Base-by-base conservation (phyloP, 345 rosid species). In the Combretum micranthum region DNA sequence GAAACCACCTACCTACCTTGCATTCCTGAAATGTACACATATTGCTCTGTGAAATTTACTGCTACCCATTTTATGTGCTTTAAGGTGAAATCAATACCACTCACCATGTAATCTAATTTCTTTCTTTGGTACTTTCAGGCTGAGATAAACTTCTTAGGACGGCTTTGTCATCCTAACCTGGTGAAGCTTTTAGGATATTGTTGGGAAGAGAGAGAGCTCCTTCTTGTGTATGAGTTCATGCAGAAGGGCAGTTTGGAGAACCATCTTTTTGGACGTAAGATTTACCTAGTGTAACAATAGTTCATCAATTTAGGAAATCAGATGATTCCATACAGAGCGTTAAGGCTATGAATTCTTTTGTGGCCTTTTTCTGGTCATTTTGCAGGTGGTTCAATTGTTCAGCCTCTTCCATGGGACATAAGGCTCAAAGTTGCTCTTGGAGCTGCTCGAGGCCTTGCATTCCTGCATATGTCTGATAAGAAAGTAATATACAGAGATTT, bases 181-280 rank as follows among this genome's bases (percentile, higher is more conserved):
- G 99, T 93, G 63, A 85, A 62, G 69, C 79, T 93, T 46, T 53
- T 85, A 60, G 99, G 99, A 50, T 93, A 89, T 53, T 93, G 99
- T 49, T 85, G 67, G 72, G 99, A 93, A 59, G 88, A 81, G 5
- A 75, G 56, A 37, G 99, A 87, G 48, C 86, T 93, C 58, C 99
- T 93, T 57, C 89, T 93, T 2, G 83, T 87, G 50, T 89, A 92
- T 47, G 98, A 92, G 59, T 92, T 80, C 50, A 92, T 92, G 98
- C 98, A 84, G 63, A 93, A 80, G 70, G 99, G 99, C 23, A 93
- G 99, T 77, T 74, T 93, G 79, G 99, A 89, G 71, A 86, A 93
- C 71, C 99, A 93, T 77, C 77, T 93, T 17, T 93, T 93, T 62
- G 88, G 97, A 80, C 81, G 99, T 92, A 85, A 77, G 91, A 48